Conservation (phyloP, 352 stramenopile species). For the Globisporangium cederbergense region DNA sequence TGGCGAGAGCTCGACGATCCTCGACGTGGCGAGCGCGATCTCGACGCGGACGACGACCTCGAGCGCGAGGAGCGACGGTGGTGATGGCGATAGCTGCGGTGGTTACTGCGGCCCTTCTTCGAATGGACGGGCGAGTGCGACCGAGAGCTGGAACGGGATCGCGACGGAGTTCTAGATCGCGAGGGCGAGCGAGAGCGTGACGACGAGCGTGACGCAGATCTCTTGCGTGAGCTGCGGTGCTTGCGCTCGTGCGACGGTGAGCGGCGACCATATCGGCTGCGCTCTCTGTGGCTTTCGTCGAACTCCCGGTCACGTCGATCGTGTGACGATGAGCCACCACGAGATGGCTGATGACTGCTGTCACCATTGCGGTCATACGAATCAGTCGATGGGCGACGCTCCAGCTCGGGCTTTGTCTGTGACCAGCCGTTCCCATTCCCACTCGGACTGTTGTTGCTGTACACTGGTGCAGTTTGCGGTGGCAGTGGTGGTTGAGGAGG, state of each 20-base stretch:
- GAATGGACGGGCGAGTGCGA: conserved; percentile 24
- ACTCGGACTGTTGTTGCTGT: conserved; percentile 8
- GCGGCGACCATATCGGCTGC: conserved; percentile 9
- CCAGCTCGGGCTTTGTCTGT: conserved; percentile 2
- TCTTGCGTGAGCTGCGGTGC: conserved; percentile 16
- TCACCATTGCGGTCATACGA: conserved; percentile 8
- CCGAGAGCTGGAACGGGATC: conserved; percentile 17
- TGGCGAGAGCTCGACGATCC: conserved; percentile 9
- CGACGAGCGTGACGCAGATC: conserved; percentile 21
- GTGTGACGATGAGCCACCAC: neutral
- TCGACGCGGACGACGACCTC: conserved; percentile 36
- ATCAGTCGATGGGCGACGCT: conserved; percentile 1
- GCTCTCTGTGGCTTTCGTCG: neutral
- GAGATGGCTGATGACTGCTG: neutral
- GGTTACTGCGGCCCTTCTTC: conserved; percentile 14
- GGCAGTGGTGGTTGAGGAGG: conserved; percentile 16
- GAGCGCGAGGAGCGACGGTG: conserved; percentile 31
- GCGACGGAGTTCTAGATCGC: conserved; percentile 25
- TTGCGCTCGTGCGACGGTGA: conserved; percentile 19
- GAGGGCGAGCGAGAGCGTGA: conserved; percentile 40
- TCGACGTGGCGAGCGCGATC: conserved; percentile 27
- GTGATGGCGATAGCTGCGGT: conserved; percentile 15
- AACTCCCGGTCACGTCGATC: conserved; percentile 8
- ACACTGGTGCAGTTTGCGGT: conserved; percentile 6
- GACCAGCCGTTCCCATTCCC: conserved; percentile 6